Base-by-base conservation (phyloP, 805 yeast genomes). In the Pichia thaimueangensis region DNA sequence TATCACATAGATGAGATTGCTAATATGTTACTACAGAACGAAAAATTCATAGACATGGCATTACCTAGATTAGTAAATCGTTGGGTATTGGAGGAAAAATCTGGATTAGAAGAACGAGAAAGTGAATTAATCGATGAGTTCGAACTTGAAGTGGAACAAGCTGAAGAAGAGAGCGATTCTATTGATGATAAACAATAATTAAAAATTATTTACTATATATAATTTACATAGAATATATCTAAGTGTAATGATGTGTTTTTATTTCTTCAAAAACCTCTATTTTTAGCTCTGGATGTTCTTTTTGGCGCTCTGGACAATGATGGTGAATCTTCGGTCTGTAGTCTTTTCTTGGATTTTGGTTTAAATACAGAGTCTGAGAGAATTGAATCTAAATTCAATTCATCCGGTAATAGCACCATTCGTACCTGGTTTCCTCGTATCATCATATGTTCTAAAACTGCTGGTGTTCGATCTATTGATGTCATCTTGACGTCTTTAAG, bases 381-480 rank as follows among this genome's bases (percentile, higher is more conserved):
- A 24, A 82, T 58, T 15, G 71, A 63, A 45, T 83, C 91, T 37
- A 91, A 62, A 44, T 91, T 86, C 48, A 89, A 63, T 16, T 88
- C 80, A 52, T 89, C 97, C 0, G 97, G 97, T 24, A 89, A 70
- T 23, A 86, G 67, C 33, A 85, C 82, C 59, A 83, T 80, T 50
- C 97, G 75, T 27, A 89, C 82, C 42, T 86, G 91, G 63, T 81
- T 89, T 3, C 97, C 97, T 55, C 97, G 73, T 25, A 91, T 74
- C 54, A 84, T 87, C 55, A 89, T 82, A 60, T 74, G 84, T 53
- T 86, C 94, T 51, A 88, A 65, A 11, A 74, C 63, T 30, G 78
- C 72, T 0, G 94, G 83, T 42, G 78, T 85, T 43, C 85, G 78
- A 57, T 80, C 73, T 42, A 74, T 76, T 34, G 84, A 72, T 3